Evolutionary conservation across 164 flowering plant species (phyloP).

Genomic region (Euptelea pleiosperma): DNA sequence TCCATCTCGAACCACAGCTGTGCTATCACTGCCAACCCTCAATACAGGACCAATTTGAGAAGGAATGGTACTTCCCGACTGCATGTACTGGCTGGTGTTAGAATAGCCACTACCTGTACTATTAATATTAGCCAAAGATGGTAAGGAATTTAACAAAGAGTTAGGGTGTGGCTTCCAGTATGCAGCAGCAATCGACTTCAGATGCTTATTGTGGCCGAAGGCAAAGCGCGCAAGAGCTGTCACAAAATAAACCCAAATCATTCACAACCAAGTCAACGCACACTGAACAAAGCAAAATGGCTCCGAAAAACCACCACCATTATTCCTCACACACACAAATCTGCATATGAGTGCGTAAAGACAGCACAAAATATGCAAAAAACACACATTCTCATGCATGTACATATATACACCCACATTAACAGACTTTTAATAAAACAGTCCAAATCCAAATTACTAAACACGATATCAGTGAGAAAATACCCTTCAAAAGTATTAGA

Average conservation of each 20-base stretch:
- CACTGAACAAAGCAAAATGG: no score
- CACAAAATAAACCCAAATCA: constrained; percentile 1
- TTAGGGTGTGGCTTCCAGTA: constrained; percentile 75
- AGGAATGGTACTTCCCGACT: constrained; percentile 55
- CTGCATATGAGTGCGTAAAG: no score
- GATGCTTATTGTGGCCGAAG: constrained; percentile 80
- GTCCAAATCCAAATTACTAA: no score
- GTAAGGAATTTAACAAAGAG: constrained; percentile 63
- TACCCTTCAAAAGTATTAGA: no score
- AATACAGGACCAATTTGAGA: constrained; percentile 65
- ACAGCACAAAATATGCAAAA: no score
- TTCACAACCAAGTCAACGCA: not conserved
- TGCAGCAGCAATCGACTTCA: constrained; percentile 84
- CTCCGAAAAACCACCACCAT: no score
- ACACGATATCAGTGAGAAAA: no score
- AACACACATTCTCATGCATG: no score
- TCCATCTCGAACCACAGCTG: constrained; percentile 54
- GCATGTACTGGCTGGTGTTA: constrained; percentile 40
- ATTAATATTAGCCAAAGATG: constrained; percentile 59
- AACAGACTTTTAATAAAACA: no score
- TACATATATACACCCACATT: no score
- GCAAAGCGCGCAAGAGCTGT: constrained; percentile 96
- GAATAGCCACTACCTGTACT: constrained; percentile 47
- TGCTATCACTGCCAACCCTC: constrained; percentile 64
- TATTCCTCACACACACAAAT: no score